Evolutionary conservation across 768 basidiomycete genomes (phyloP).

Genomic region (Galerina marginata): DNA sequence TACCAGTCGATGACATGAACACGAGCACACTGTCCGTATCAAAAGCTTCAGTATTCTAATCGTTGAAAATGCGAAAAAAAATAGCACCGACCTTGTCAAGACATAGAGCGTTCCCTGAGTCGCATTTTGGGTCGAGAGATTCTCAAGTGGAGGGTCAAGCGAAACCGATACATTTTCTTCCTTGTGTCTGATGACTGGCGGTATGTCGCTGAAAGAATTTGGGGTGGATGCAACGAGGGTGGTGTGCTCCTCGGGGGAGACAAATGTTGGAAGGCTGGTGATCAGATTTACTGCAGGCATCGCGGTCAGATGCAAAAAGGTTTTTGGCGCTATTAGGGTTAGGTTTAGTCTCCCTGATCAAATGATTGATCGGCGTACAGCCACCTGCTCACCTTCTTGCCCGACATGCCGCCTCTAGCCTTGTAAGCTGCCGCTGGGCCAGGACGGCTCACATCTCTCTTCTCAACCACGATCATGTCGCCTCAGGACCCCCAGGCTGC

Average conservation of each 20-base stretch:
- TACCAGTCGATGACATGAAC: constrained; percentile 74
- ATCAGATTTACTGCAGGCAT: constrained; percentile 49
- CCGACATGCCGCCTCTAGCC: too few relatives aligned
- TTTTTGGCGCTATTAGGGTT: constrained; percentile 13
- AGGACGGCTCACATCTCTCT: too few relatives aligned
- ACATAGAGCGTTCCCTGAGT: constrained; percentile 78
- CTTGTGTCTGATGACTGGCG: constrained; percentile 77
- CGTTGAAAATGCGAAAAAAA: constrained; percentile 7
- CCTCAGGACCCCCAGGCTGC: constrained; percentile 39
- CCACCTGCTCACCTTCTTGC: too few relatives aligned
- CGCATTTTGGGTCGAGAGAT: constrained; percentile 56
- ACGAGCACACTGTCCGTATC: constrained; percentile 58
- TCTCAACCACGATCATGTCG: constrained; percentile 30
- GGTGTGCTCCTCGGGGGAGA: constrained; percentile 68
- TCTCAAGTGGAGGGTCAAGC: constrained; percentile 72
- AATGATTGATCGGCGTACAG: too few relatives aligned
- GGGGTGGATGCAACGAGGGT: constrained; percentile 80
- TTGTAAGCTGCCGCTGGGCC: too few relatives aligned
- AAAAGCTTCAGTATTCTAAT: constrained; percentile 4
- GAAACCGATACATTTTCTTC: constrained; percentile 72
- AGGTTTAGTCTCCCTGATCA: constrained; percentile 9
- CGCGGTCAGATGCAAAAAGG: neutral
- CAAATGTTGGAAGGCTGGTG: constrained; percentile 40
- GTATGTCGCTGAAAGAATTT: constrained; percentile 82
- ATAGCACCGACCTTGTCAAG: constrained; percentile 72